Conservation (phyloP, 2,329 filamentous ascomycete species). For the Colletotrichum sp. region DNA sequence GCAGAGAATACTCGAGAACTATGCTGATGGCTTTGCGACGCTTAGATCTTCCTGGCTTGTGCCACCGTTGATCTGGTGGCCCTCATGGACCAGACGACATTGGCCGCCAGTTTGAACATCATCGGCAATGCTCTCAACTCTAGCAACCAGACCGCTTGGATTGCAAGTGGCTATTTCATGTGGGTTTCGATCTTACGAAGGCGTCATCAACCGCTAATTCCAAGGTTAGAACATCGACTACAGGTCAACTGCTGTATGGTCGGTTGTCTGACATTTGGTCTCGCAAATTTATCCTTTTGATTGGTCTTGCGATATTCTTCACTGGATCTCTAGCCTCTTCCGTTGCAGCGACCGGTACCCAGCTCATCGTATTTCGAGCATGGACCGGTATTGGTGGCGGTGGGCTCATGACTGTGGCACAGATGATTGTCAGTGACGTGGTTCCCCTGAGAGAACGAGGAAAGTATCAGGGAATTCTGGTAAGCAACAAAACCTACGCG, state of each 20-base stretch:
- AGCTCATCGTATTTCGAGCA: slow-evolving; percentile 45
- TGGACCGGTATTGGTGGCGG: slow-evolving; percentile 49
- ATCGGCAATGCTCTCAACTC: slow-evolving; percentile 56
- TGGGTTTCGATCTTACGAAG: slow-evolving; percentile 27
- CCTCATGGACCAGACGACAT: slow-evolving; percentile 62
- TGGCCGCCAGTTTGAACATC: slow-evolving; percentile 59
- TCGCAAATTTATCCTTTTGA: slow-evolving; percentile 43
- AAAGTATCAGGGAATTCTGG: slow-evolving; percentile 45
- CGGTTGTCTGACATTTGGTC: slow-evolving; percentile 52
- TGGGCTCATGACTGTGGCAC: slow-evolving; percentile 45
- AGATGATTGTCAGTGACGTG: slow-evolving; percentile 55
- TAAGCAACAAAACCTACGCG: slow-evolving; percentile 17
- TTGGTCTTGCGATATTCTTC: slow-evolving; percentile 46
- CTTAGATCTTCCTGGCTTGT: slow-evolving; percentile 61
- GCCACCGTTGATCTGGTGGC: slow-evolving; percentile 59
- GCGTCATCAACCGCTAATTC: not conserved
- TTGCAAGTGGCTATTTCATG: slow-evolving; percentile 62
- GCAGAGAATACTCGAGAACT: accelerated
- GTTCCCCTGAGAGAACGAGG: slow-evolving; percentile 51
- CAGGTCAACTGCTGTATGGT: slow-evolving; percentile 51
- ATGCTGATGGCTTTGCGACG: not conserved
- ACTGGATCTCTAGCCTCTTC: slow-evolving; percentile 48
- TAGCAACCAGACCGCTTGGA: slow-evolving; percentile 57
- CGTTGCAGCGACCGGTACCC: slow-evolving; percentile 41
- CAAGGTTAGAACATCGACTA: slow-evolving; percentile 43